Evolutionary conservation across 176 grass and related monocot species (phyloP), one percentile per base, ranked within the genome.

Genomic region (Cymbopogon citratus): DNA sequence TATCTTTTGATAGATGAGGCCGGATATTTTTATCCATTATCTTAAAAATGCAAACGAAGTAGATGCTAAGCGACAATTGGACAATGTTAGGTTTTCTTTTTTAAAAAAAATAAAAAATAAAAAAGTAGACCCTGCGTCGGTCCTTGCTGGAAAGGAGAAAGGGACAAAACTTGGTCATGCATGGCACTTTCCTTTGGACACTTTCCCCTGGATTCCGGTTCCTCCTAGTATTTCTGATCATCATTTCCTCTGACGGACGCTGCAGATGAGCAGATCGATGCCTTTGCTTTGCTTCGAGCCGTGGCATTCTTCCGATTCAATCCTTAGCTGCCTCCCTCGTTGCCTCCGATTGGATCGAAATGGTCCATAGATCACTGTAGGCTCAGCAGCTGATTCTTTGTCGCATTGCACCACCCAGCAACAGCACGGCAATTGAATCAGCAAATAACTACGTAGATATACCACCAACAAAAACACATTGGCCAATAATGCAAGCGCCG

Each of bases 251-350:
- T 34, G 63, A 46, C 28, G 35, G 75, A 49, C 36, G 15, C 69
- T 46, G 41, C 39, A 63, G 27, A 41, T 27, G n/a, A n/a, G 41
- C 39, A 63, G 31, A 33, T 33, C 66, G 63, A 29, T 59, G 71
- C 78, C 40, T 83, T 34, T 43, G 74, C 76, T 88, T 88, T 84
- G 69, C 75, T 88, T 84, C 61, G 61, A 34, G 62, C 81, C 60
- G 87, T 88, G 81, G 87, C 87, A 74, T 87, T 87, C 85, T 52
- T 76, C 34, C 23, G 12, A 67, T 73, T 72, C 35, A 64, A 18
- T 31, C 41, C 61, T 36, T 39, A 16, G 2, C 51, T 1, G 4
- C 8, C 19, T 40, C 72, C 4, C 11, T 39, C 3, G 31, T 33
- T 33, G 31, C 1, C 23, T 27, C 5, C 16, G 49, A 52, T 26